Evolutionary conservation across 2,329 filamentous ascomycete species (phyloP).

Genomic region (Pseudogymnoascus sp.): DNA sequence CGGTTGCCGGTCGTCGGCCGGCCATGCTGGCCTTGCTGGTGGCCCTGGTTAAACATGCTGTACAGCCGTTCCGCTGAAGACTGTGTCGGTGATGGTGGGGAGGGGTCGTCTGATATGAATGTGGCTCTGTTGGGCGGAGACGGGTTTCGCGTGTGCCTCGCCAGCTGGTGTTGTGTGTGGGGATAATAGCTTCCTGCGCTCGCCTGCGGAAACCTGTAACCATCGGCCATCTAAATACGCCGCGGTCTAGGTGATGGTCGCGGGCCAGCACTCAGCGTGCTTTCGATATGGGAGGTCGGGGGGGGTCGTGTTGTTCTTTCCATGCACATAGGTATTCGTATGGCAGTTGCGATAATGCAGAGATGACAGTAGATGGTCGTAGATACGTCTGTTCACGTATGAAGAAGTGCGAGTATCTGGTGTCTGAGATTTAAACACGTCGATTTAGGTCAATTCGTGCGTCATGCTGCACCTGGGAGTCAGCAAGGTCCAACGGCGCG

Average conservation of each 20-base stretch:
- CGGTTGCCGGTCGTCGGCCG: conserved; percentile 44
- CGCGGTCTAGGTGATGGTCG: conserved; percentile 19
- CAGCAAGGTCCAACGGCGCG: conserved; percentile 2
- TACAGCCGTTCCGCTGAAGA: conserved; percentile 28
- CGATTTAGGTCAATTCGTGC: background rate
- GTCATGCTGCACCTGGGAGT: background rate
- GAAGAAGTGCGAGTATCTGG: background rate
- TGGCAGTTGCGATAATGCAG: background rate
- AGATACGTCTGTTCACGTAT: background rate
- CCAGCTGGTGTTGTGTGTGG: conserved; percentile 32
- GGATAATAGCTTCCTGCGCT: conserved; percentile 49
- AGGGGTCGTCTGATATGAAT: conserved; percentile 4
- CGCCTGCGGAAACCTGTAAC: conserved; percentile 56
- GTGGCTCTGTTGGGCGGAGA: conserved; percentile 32
- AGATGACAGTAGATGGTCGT: background rate
- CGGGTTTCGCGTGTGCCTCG: conserved; percentile 38
- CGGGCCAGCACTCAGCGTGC: conserved; percentile 7
- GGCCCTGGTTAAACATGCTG: conserved; percentile 65
- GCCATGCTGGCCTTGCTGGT: conserved; percentile 64
- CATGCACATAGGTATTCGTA: conserved; percentile 6
- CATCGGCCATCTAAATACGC: conserved; percentile 58
- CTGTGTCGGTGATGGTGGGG: conserved; percentile 46
- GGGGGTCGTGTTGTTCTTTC: conserved; percentile 5
- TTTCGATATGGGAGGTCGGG: conserved; percentile 1
- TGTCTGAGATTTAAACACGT: conserved; percentile 2